A percentile compares a stretch with the other conserved stretches of the same genome.
phyloP scores from a whole-genome alignment of 495 filamentous ascomycete species.

The Lophium mytilinum region DNA sequence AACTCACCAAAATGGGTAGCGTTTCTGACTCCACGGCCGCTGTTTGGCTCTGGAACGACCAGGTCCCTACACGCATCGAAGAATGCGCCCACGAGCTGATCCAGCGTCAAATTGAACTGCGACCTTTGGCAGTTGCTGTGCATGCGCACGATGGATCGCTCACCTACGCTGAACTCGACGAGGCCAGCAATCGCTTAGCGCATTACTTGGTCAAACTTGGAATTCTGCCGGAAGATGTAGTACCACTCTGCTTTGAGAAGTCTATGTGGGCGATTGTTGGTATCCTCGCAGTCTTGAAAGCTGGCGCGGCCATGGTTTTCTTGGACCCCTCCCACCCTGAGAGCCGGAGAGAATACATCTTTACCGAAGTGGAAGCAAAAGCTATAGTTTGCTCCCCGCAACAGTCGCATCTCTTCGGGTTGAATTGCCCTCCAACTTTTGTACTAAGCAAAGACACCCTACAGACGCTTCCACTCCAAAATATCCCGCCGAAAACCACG shows the following conservation, averaged over 20 bases:
- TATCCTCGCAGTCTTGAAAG: slow-evolving; percentile 21
- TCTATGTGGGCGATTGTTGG: slow-evolving; percentile 10
- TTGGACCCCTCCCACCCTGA: slow-evolving; percentile 20
- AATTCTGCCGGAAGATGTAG: slow-evolving; percentile 32
- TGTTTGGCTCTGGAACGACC: slow-evolving; percentile 13
- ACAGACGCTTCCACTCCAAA: slow-evolving; percentile 1
- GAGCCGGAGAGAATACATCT: slow-evolving; percentile 8
- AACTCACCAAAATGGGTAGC: slow-evolving; percentile 7
- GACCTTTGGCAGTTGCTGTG: slow-evolving; percentile 5
- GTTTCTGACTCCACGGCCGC: slow-evolving; percentile 8
- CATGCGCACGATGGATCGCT: slow-evolving; percentile 27
- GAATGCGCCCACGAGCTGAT: slow-evolving; percentile 45
- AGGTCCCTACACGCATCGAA: slow-evolving; percentile 30
- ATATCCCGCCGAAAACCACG: slow-evolving; percentile 2
- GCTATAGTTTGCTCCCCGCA: slow-evolving; percentile 14
- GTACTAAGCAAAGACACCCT: slow-evolving; percentile 9
- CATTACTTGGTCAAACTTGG: slow-evolving; percentile 24
- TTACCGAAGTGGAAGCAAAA: slow-evolving; percentile 16
- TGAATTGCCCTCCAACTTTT: slow-evolving; percentile 9
- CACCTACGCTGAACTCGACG: slow-evolving; percentile 31
- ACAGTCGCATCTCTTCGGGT: slow-evolving; percentile 6
- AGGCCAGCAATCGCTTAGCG: slow-evolving; percentile 31
- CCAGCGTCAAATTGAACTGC: slow-evolving; percentile 2
- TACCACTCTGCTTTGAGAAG: slow-evolving; percentile 19
- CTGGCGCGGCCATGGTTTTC: slow-evolving; percentile 20